Base-by-base conservation (phyloP, 202 grass and related monocot species). In the Hordeum pubiflorum region DNA sequence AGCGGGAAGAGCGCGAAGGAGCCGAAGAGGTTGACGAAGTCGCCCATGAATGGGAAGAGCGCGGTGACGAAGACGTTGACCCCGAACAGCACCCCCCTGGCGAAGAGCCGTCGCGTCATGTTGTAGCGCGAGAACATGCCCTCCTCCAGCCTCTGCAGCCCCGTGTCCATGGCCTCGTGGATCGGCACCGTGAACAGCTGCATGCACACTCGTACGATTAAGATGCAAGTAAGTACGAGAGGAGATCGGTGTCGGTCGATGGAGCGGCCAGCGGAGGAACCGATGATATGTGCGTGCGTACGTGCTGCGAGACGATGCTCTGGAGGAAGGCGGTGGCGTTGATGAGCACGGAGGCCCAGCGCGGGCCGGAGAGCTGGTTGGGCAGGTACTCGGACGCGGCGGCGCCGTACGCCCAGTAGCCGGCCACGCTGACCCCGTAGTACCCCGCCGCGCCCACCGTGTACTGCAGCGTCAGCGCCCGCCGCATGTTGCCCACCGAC, bases 341-440 rank as follows among this genome's bases (percentile, higher is more conserved):
- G 79, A 93, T 91, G 69, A 91, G 79, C 22, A 93, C 86, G 58
- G 78, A 79, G 2, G 75, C 90, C 93, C 93, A 97, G 61, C 79
- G 74, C 2, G 93, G 93, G 1, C 90, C 88, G 9, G 86, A 86
- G 68, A 97, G 69, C 79, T 97, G 56, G 71, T 87, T 50, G 4
- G 93, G 90, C 29, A 97, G 93, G 87, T 93, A 93, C 64, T 91
- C 89, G 1, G 93, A 93, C 39, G 89, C 86, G 37, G 93, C 14
- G 24, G 93, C 81, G 26, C 93, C 91, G 75, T 97, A 97, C 7
- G 91, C 93, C 93, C 93, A 97, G 82, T 97, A 97, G 24, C 93
- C 93, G 13, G 84, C 91, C 33, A 91, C 88, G 84, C 88, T 97
- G 76, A 97, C 65, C 59, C 93, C 88, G 44, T 93, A 97, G 75